Percentiles rank a stretch among this genome's conserved stretches.
Conservation (phyloP, 1,139 yeast genomes). For the Pichia sp. region DNA sequence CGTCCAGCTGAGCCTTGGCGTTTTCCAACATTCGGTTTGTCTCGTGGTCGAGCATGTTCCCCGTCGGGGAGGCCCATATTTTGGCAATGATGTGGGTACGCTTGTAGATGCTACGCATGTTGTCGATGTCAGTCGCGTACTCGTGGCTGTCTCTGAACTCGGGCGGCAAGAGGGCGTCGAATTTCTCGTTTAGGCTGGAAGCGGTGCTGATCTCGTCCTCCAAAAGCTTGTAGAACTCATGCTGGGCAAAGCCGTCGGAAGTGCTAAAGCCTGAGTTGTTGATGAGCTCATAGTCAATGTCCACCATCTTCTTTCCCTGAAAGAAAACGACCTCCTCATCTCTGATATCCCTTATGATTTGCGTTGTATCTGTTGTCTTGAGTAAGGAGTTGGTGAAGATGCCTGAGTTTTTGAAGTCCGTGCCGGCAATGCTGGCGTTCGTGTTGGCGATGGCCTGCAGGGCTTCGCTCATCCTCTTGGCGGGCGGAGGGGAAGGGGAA, state of each 20-base stretch:
- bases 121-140: conserved; percentile 5
- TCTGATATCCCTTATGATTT: conserved; percentile 19
- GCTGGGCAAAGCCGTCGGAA: conserved; percentile 9
- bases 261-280: conserved; percentile 1
- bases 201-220: conserved; percentile 5
- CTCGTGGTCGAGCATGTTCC: conserved; percentile 13
- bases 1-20: conserved; percentile 2
- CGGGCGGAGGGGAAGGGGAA: too few species aligned
- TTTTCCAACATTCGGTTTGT: conserved; percentile 8
- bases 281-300: conserved; percentile 18
- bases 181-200: not conserved
- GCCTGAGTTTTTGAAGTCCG: conserved; percentile 10
- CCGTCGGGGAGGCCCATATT: conserved; percentile 11
- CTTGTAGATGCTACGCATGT: conserved; percentile 7
- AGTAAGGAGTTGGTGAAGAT: conserved; percentile 19
- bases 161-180: conserved; percentile 1
- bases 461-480: not conserved
- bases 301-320: conserved; percentile 16
- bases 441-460: not conserved
- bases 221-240: conserved; percentile 9
- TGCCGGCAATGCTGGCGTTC: not conserved
- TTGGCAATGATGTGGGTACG: conserved; percentile 6
- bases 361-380: conserved; percentile 20
- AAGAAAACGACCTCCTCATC: conserved; percentile 19
- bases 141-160: conserved; percentile 2